A percentile compares a stretch with the other conserved stretches of the same genome.
phyloP scores from a whole-genome alignment of 495 filamentous ascomycete genomes.

The Podospora didyma region DNA sequence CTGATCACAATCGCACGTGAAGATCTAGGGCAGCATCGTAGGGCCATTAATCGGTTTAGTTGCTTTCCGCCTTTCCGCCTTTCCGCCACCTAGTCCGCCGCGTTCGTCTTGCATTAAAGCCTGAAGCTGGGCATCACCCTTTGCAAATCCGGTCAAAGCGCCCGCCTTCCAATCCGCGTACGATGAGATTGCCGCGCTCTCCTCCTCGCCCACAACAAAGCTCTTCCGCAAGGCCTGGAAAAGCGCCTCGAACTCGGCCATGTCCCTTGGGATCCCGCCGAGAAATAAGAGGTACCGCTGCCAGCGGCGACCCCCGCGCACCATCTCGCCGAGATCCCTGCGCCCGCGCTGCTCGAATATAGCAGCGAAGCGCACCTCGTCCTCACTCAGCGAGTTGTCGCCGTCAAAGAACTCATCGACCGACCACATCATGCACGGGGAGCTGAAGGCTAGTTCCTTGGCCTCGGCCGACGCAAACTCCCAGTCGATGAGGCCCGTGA shows the following conservation, averaged over 20 bases:
- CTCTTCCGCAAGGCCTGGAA: background rate
- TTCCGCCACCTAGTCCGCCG: too few relatives aligned
- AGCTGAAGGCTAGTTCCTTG: conserved; percentile 37
- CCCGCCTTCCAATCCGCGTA: background rate
- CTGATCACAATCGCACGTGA: too few relatives aligned
- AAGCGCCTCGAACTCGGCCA: background rate
- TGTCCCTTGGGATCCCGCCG: background rate
- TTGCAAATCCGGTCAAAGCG: background rate
- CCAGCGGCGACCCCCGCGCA: background rate
- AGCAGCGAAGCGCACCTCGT: conserved; percentile 30
- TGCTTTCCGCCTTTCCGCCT: too few relatives aligned
- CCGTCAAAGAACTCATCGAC: conserved; percentile 40
- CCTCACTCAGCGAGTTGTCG: conserved; percentile 28
- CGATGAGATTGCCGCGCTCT: background rate
- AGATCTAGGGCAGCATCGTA: too few relatives aligned
- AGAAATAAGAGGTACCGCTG: background rate
- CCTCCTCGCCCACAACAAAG: background rate
- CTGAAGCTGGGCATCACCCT: background rate
- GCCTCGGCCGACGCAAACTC: conserved; percentile 31
- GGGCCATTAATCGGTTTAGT: too few relatives aligned
- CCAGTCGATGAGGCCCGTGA: conserved; percentile 46
- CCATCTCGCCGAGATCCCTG: conserved; percentile 6
- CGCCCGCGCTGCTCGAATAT: conserved; percentile 30
- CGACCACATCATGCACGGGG: conserved; percentile 39
- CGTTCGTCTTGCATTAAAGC: background rate